A percentile compares a stretch with the other conserved stretches of the same genome.
Evolutionary conservation across 495 filamentous ascomycete species (phyloP).

Genomic region (Hypoxylon subgilvum): DNA sequence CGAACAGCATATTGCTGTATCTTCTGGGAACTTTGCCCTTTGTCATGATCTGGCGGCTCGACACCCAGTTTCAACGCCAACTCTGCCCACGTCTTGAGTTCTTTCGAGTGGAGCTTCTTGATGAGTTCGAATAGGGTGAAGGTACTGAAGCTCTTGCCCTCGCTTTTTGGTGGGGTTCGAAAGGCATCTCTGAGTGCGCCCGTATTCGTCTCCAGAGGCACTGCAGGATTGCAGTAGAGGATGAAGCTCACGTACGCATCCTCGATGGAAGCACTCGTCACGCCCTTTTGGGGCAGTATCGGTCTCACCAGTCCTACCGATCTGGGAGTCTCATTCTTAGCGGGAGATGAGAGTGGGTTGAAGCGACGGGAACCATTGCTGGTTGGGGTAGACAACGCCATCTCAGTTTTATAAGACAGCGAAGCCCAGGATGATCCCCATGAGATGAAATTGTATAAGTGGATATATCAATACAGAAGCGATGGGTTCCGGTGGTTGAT

Average conservation of each 20-base stretch:
- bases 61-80: slow-evolving; percentile 88
- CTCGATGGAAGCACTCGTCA: slow-evolving; percentile 78
- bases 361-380: slow-evolving; percentile 41
- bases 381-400: slow-evolving; percentile 41
- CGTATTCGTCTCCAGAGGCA: slow-evolving; percentile 73
- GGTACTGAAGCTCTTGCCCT: slow-evolving; percentile 89
- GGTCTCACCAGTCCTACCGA: slow-evolving; percentile 39
- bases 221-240: slow-evolving; percentile 85
- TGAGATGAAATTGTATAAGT: slow-evolving; percentile 18
- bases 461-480: slow-evolving; percentile 3
- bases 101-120: slow-evolving; percentile 77
- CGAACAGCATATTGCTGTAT: slow-evolving; percentile 97
- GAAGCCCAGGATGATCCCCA: slow-evolving; percentile 30
- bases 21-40: slow-evolving; percentile 93
- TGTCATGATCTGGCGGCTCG: slow-evolving; percentile 80
- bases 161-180: slow-evolving; percentile 83
- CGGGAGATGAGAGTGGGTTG: slow-evolving; percentile 38
- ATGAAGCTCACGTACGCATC: slow-evolving; percentile 89
- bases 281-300: slow-evolving; percentile 69
- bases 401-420: slow-evolving; percentile 40
- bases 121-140: slow-evolving; percentile 84
- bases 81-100: slow-evolving; percentile 96
- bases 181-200: slow-evolving; percentile 79
- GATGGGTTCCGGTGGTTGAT: neutral
- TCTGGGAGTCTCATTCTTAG: slow-evolving; percentile 38